Conservation (phyloP, 2,329 filamentous ascomycete genomes). For the Hypoxylon rubiginosum region DNA sequence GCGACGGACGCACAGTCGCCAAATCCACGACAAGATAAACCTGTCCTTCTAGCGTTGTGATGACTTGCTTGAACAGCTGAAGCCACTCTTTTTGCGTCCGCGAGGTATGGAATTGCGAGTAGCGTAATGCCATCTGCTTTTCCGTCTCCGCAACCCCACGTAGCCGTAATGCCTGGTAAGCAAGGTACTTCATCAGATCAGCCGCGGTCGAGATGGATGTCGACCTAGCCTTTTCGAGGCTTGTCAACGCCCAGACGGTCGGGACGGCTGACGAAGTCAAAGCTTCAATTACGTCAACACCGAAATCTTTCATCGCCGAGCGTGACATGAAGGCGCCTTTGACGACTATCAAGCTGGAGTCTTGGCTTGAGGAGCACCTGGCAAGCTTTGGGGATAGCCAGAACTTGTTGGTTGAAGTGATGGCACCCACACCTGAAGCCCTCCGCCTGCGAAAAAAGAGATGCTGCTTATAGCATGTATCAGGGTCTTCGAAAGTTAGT, state of each 20-base stretch:
- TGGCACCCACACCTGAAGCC: background rate
- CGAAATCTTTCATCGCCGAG: background rate
- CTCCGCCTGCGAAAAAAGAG: conserved; percentile 1
- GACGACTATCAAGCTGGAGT: background rate
- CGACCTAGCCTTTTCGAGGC: background rate
- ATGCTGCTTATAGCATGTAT: conserved; percentile 1
- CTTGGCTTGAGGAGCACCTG: background rate
- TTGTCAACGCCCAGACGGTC: background rate
- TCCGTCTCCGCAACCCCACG: background rate
- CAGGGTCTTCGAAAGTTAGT: background rate
- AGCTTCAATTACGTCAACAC: background rate
- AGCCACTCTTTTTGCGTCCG: background rate
- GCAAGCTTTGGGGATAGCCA: background rate
- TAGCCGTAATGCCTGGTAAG: background rate
- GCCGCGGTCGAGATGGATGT: background rate
- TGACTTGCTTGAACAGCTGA: background rate
- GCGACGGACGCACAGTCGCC: background rate
- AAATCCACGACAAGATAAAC: background rate
- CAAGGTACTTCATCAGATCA: background rate
- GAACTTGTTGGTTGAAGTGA: conserved; percentile 1
- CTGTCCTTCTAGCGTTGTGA: background rate
- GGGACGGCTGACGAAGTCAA: background rate
- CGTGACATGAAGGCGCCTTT: conserved; percentile 3
- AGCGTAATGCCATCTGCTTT: background rate
- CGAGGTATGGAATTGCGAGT: background rate